A percentile compares a stretch with the other conserved stretches of the same genome.
Conservation (phyloP, 495 filamentous ascomycete genomes). For the Tuber magnatum region DNA sequence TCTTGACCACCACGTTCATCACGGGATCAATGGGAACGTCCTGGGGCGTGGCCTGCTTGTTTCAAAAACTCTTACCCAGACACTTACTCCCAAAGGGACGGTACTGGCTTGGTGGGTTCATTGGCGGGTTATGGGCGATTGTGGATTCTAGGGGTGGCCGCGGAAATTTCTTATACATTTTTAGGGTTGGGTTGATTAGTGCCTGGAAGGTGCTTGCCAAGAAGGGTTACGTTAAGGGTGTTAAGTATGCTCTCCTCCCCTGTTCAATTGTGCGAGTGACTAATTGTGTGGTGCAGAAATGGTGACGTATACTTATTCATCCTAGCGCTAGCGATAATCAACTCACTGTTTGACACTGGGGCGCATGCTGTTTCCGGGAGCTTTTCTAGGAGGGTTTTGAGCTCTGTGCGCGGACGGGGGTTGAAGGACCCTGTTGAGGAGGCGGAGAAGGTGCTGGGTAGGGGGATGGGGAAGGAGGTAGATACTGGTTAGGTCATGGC, state of each 20-base stretch:
- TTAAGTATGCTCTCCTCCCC: conserved; percentile 45
- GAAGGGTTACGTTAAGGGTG: conserved; percentile 69
- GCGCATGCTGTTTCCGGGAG: conserved; percentile 60
- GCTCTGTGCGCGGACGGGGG: conserved; percentile 66
- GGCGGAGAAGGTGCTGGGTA: conserved; percentile 25
- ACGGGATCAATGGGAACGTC: conserved; percentile 69
- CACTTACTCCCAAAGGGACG: conserved; percentile 68
- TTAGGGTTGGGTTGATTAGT: conserved; percentile 65
- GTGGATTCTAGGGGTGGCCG: conserved; percentile 58
- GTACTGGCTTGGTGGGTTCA: conserved; percentile 78
- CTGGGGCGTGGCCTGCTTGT: conserved; percentile 83
- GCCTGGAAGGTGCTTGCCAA: conserved; percentile 89
- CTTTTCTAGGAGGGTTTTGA: conserved; percentile 63
- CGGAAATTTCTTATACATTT: conserved; percentile 61
- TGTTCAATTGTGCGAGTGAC: background rate
- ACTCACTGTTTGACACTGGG: conserved; percentile 67
- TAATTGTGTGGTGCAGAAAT: conserved; percentile 41
- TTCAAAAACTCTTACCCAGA: conserved; percentile 69
- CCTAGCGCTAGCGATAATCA: conserved; percentile 64
- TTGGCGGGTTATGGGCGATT: conserved; percentile 76
- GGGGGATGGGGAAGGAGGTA: conserved; percentile 36
- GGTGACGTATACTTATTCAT: conserved; percentile 82
- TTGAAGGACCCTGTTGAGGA: conserved; percentile 49
- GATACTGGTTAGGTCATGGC: conserved; percentile 4
- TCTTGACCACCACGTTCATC: conserved; percentile 65